These are phyloP conservation scores for Komagataella populi DNA, from an alignment of 805 yeast genomes.

Conservation along the genomic window DNA sequence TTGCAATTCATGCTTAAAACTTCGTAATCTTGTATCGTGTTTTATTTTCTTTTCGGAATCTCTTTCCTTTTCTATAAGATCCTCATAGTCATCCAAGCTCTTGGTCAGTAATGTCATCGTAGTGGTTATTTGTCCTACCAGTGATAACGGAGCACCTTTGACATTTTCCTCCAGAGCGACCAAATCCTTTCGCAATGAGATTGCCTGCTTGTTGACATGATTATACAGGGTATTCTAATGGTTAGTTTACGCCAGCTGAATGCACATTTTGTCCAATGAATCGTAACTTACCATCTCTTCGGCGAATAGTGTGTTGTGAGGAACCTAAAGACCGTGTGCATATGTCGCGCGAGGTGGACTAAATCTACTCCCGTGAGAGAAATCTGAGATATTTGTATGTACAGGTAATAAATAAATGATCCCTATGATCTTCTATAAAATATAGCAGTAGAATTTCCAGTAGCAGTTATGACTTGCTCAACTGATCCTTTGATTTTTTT, in stretches of 20 bases:
- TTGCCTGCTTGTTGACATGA: conserved; percentile 81
- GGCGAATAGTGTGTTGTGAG: background rate
- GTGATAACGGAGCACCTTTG: conserved; percentile 56
- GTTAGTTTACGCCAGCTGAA: background rate
- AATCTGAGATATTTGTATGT: too few species aligned
- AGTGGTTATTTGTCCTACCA: conserved; percentile 54
- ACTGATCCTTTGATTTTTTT: background rate
- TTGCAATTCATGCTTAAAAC: conserved; percentile 34
- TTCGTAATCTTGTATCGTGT: conserved; percentile 44
- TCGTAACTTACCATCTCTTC: background rate
- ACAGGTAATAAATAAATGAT: background rate
- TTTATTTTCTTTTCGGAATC: conserved; percentile 40
- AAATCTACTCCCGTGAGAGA: background rate
- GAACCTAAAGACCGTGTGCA: background rate
- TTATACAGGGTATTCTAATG: conserved; percentile 71
- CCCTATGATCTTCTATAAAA: background rate
- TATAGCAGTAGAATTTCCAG: background rate
- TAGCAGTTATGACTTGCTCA: background rate
- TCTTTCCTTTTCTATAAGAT: conserved; percentile 38
- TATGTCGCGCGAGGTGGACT: background rate
- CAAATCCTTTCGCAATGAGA: conserved; percentile 56
- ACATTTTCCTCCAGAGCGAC: conserved; percentile 51
- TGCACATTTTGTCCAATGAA: background rate
- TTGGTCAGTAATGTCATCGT: conserved; percentile 63
- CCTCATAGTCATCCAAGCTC: conserved; percentile 41